Base-by-base conservation (phyloP, 495 filamentous ascomycete species). In the Aspergillus haitiensis region DNA sequence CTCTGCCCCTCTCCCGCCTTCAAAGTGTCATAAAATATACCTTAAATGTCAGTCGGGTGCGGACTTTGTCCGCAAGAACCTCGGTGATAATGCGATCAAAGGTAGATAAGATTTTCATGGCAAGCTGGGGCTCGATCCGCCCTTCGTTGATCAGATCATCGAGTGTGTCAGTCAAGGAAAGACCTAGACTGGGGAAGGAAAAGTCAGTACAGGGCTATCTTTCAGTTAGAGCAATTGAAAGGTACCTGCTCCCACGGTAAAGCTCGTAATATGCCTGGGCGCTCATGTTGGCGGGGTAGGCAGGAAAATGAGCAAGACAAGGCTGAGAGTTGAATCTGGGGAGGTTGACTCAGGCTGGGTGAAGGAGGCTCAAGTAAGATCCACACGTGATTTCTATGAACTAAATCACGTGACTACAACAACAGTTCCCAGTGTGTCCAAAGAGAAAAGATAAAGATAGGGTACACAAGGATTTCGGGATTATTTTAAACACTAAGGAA, bases 91-190 rank as follows among this genome's bases (percentile, higher is more conserved):
- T 83, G 56, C 88, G 85, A 72, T 99, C 95, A 75, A 96, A 98
- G 75, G 94, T 91, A 52, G 84, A 85, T 52, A 99, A 81, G 55
- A 99, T 90, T 81, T 96, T 96, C 91, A 97, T 97, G 34, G 95
- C 95, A 39, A 98, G 86, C 75, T 99, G 95, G 16, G 95, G 95
- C 75, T 97, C 92, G 74, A 99, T 97, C 42, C 89, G 87, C 59
- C 91, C 88, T 56, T 90, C 86, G 67, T 88, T 92, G 76, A 99
- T 97, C 62, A 98, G 78, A 60, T 96, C 90, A 75, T 99, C 95
- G 56, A 99, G 91, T 31, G 93, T 94, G 77, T 99, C 95, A 52
- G 92, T 96, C 64, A 99, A 82, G 32, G 93, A 85, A 64, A 89
- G 79, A 53, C 94, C 94, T 72, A 99, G 86, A 74, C 95, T 98